A percentile compares a stretch with the other conserved stretches of the same genome.
phyloP scores from a whole-genome alignment of 139 green algal genomes.

The Ostreobium quekettii region DNA sequence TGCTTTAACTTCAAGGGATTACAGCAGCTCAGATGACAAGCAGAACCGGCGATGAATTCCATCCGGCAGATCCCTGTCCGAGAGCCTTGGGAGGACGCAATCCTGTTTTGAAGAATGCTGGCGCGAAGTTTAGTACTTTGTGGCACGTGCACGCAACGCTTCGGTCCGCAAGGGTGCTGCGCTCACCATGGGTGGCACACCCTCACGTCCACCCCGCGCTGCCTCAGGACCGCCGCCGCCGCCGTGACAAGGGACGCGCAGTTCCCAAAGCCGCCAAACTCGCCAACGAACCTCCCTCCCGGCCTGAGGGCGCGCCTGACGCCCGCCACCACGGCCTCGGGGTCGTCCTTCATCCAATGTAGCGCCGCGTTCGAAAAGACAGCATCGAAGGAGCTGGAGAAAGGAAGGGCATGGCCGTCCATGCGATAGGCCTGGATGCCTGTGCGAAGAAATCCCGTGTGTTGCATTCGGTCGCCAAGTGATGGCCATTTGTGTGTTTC shows the following conservation, averaged over 20 bases:
- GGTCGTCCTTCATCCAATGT: constrained; percentile 9
- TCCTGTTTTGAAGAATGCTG: no score
- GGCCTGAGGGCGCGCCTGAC: neutral
- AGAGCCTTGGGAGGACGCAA: no score
- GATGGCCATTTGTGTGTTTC: no score
- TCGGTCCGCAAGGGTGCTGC: no score
- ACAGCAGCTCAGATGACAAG: no score
- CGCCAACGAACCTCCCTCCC: constrained; percentile 17
- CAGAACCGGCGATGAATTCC: no score
- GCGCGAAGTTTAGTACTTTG: no score
- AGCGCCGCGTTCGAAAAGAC: constrained; percentile 16
- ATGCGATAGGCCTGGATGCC: neutral
- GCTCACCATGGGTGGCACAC: neutral
- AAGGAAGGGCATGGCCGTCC: neutral
- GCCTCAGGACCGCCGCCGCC: neutral
- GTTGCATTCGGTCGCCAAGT: no score
- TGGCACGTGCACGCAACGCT: no score
- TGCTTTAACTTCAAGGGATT: no score
- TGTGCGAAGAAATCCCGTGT: no score
- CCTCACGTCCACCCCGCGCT: neutral
- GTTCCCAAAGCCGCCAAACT: constrained; percentile 20
- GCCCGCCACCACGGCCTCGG: neutral
- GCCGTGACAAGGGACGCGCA: neutral
- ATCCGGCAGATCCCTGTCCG: no score
- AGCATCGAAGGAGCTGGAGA: constrained; percentile 5